phyloP scores from a whole-genome alignment of 768 basidiomycete species.

The Leucogyrophana mollusca region DNA sequence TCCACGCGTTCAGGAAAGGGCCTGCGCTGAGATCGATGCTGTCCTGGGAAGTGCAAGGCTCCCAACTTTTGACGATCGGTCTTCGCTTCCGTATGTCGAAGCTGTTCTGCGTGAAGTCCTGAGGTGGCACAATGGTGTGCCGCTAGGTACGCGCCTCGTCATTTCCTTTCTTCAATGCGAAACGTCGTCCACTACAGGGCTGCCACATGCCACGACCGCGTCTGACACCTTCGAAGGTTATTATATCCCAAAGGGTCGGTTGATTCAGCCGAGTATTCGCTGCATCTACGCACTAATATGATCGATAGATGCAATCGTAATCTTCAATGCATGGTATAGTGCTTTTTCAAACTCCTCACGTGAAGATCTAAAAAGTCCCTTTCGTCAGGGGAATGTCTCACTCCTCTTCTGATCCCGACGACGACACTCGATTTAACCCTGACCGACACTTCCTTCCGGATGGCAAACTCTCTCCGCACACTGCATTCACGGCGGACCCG shows the following conservation, averaged over 20 bases:
- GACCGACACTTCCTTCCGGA: background rate
- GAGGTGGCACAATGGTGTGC: constrained; percentile 3
- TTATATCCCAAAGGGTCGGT: background rate
- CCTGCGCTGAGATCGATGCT: constrained; percentile 6
- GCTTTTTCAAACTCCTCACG: background rate
- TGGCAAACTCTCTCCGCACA: background rate
- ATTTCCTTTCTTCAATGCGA: no score
- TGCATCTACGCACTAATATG: background rate
- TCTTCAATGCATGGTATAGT: background rate
- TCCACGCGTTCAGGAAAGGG: constrained; percentile 8
- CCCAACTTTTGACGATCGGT: constrained; percentile 1
- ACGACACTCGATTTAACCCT: background rate
- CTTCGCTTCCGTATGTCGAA: constrained; percentile 5
- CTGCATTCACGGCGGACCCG: background rate
- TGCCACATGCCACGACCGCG: background rate
- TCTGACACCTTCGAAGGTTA: background rate
- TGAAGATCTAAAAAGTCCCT: no score
- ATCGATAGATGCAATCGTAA: background rate
- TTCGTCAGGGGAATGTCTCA: background rate
- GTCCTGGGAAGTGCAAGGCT: constrained; percentile 1
- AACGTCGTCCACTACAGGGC: background rate
- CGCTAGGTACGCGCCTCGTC: constrained; percentile 3
- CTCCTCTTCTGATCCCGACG: background rate
- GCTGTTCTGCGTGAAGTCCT: constrained; percentile 7
- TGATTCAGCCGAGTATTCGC: background rate